A percentile compares a stretch with the other conserved stretches of the same genome.
Evolutionary conservation across 2,329 filamentous ascomycete genomes (phyloP).

Genomic region (Pezicula neosporulosa): DNA sequence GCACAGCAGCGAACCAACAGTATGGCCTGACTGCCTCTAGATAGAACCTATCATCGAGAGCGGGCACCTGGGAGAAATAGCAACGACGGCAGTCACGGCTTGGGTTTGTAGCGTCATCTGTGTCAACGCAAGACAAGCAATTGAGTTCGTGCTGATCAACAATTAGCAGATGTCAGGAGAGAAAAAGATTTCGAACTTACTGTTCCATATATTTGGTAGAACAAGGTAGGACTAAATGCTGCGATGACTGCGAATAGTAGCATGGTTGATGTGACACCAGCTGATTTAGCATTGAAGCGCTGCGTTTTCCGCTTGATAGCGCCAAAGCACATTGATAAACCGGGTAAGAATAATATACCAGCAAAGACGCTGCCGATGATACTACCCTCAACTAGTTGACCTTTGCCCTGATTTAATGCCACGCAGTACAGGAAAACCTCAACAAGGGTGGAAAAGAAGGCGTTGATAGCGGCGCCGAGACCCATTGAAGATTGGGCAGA

Average conservation of each 20-base stretch:
- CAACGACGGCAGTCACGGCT: constrained; percentile 82
- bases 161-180: constrained; percentile 29
- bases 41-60: constrained; percentile 84
- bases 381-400: constrained; percentile 89
- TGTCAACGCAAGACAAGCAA: constrained; percentile 64
- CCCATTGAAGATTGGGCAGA: constrained; percentile 99
- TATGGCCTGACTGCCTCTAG: constrained; percentile 88
- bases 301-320: constrained; percentile 98
- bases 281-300: constrained; percentile 94
- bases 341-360: constrained; percentile 89
- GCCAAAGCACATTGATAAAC: constrained; percentile 97
- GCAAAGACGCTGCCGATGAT: constrained; percentile 98
- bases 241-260: constrained; percentile 92
- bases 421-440: constrained; percentile 98
- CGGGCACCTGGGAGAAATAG: constrained; percentile 86
- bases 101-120: constrained; percentile 26
- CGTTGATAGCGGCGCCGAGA: constrained; percentile 92
- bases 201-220: constrained; percentile 98
- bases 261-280: constrained; percentile 97
- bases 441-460: constrained; percentile 95
- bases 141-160: constrained; percentile 77
- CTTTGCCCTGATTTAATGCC: constrained; percentile 88
- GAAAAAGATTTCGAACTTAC: constrained; percentile 39
- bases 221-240: constrained; percentile 91
- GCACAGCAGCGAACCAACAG: constrained; percentile 80